Evolutionary conservation across 2,329 filamentous ascomycete species (phyloP).

Genomic region (Berkeleyomyces basicola): DNA sequence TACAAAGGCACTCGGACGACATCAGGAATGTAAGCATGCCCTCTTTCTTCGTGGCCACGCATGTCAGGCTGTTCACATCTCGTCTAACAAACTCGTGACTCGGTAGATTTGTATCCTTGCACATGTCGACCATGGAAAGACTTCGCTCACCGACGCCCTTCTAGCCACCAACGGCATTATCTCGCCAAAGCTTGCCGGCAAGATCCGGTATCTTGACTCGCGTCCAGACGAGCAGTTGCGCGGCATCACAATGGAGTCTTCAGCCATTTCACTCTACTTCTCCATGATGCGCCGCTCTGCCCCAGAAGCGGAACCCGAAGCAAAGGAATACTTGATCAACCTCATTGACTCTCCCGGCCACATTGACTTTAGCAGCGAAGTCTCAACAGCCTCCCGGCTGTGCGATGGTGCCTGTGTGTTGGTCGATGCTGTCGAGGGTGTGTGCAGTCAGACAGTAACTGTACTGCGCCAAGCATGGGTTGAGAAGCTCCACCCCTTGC

Average conservation of each 20-base stretch:
- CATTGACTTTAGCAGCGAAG: constrained; percentile 97
- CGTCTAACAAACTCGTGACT: constrained; percentile 11
- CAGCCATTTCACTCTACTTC: constrained; percentile 91
- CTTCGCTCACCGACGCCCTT: constrained; percentile 85
- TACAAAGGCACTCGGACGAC: constrained; percentile 75
- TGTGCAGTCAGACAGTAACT: constrained; percentile 96
- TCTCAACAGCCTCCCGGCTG: constrained; percentile 83
- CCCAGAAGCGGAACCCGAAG: constrained; percentile 49
- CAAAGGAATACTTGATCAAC: constrained; percentile 90
- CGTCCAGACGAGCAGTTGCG: constrained; percentile 87
- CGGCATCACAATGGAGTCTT: constrained; percentile 99
- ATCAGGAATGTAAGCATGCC: constrained; percentile 65
- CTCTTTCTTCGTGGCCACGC: not conserved
- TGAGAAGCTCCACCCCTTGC: constrained; percentile 82
- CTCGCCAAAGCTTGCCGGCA: constrained; percentile 89
- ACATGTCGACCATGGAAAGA: constrained; percentile 97
- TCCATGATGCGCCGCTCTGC: constrained; percentile 65
- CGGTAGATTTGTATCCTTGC: constrained; percentile 79
- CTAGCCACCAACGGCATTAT: constrained; percentile 99
- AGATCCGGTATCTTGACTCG: constrained; percentile 94
- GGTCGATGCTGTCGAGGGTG: constrained; percentile 92
- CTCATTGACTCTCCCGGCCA: constrained; percentile 95
- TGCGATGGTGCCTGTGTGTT: constrained; percentile 91
- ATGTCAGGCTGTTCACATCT: not conserved
- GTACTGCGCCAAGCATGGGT: constrained; percentile 89